A percentile compares a stretch with the other conserved stretches of the same genome.
These are phyloP conservation scores for Rubia yunnanensis DNA, from an alignment of 257 asterid genomes.

Conservation along the genomic window DNA sequence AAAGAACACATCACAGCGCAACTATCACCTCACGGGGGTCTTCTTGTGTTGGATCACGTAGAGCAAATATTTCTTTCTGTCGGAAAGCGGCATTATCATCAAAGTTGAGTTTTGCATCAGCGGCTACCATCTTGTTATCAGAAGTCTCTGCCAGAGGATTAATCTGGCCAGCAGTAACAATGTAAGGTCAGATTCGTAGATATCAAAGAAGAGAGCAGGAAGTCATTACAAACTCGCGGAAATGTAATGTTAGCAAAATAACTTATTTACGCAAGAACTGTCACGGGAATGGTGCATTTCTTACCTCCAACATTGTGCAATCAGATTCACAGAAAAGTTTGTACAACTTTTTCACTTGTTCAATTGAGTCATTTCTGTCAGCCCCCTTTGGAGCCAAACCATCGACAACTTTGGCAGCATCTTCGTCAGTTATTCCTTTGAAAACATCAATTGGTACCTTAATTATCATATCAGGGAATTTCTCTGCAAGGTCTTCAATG, in stretches of 20 bases:
- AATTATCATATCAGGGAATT: constrained; percentile 86
- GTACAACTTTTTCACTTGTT: constrained; percentile 95
- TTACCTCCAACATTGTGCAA: constrained; percentile 93
- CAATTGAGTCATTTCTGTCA: constrained; percentile 75
- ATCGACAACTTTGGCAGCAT: constrained; percentile 98
- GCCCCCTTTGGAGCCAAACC: constrained; percentile 88
- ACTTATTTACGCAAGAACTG: not conserved
- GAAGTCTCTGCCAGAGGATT: constrained; percentile 97
- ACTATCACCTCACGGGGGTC: constrained; percentile 89
- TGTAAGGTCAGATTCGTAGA: not conserved
- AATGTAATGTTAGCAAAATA: not conserved
- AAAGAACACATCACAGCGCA: not conserved
- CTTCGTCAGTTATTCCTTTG: constrained; percentile 89
- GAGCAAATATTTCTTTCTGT: constrained; percentile 74
- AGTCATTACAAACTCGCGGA: not conserved
- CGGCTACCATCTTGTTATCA: constrained; percentile 83
- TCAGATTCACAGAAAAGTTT: constrained; percentile 89
- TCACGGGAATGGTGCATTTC: not conserved
- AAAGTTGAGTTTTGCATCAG: constrained; percentile 97
- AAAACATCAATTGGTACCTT: constrained; percentile 96
- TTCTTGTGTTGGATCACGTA: constrained; percentile 91
- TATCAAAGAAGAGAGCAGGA: not conserved
- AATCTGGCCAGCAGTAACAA: constrained; percentile 39
- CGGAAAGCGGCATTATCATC: constrained; percentile 97
- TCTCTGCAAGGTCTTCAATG: constrained; percentile 95